Conservation (phyloP, 2,329 filamentous ascomycete genomes). For the Aspergillus tanneri region DNA sequence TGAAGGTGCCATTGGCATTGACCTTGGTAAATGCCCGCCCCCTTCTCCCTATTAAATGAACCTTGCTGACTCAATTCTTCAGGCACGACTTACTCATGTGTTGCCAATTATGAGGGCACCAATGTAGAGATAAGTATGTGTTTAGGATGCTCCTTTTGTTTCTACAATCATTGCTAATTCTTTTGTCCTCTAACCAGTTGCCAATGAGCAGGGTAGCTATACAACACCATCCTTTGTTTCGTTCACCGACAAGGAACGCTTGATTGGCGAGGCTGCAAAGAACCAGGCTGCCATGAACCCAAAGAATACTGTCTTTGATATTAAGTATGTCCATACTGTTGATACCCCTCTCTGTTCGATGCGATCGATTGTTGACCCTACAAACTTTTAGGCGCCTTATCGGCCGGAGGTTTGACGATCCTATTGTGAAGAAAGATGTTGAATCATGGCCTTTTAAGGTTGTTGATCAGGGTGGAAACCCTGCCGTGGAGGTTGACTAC, state of each 20-base stretch:
- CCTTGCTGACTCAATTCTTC: slow-evolving; percentile 28
- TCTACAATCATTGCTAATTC: slow-evolving; percentile 6
- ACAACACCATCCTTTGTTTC: slow-evolving; percentile 99
- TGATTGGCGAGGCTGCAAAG: slow-evolving; percentile 99
- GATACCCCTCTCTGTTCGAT: neutral
- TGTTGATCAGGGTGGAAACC: slow-evolving; percentile 81
- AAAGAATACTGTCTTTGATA: slow-evolving; percentile 95
- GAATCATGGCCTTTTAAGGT: slow-evolving; percentile 99
- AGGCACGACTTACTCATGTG: slow-evolving; percentile 99
- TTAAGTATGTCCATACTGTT: slow-evolving; percentile 68
- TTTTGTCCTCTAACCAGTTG: slow-evolving; percentile 55
- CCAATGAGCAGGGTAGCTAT: slow-evolving; percentile 99
- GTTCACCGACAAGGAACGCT: slow-evolving; percentile 96
- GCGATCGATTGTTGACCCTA: slow-evolving; percentile 10
- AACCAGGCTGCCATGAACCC: slow-evolving; percentile 99
- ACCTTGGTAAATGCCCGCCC: slow-evolving; percentile 72
- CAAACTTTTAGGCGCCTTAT: slow-evolving; percentile 82
- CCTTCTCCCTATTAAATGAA: slow-evolving; percentile 4
- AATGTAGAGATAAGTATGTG: slow-evolving; percentile 96
- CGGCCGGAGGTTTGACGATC: slow-evolving; percentile 90
- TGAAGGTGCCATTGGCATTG: slow-evolving; percentile 99
- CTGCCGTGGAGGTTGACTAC: slow-evolving; percentile 93
- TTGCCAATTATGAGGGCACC: slow-evolving; percentile 98
- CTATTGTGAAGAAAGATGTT: slow-evolving; percentile 97
- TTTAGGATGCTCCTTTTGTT: slow-evolving; percentile 2